A percentile compares a stretch with the other conserved stretches of the same genome.
These are phyloP conservation scores for Ambrosiella cleistominuta DNA, from an alignment of 2,329 filamentous ascomycete species.

Conservation along the genomic window DNA sequence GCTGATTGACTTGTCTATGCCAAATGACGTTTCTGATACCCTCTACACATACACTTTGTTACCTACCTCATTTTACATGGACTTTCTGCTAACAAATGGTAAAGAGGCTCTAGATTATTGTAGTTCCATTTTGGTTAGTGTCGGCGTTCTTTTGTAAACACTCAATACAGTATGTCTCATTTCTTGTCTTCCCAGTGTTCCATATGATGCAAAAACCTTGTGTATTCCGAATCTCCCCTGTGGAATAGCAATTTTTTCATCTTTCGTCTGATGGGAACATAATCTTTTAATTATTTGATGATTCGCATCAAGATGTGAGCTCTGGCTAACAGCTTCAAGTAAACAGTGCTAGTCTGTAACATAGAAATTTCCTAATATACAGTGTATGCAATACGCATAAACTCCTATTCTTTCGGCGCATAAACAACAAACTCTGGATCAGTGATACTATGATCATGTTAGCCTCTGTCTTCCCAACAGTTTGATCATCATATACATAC, in stretches of 20 bases:
- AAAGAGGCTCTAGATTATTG: neutral
- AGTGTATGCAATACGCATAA: slow-evolving; percentile 16
- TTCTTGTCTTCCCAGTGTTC: neutral
- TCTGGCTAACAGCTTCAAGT: neutral
- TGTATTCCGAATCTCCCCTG: slow-evolving; percentile 11
- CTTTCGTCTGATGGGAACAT: slow-evolving; percentile 12
- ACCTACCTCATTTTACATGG: neutral
- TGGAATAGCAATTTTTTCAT: slow-evolving; percentile 13
- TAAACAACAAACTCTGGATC: slow-evolving; percentile 33
- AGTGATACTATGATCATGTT: slow-evolving; percentile 8
- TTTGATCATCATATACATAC: slow-evolving; percentile 26
- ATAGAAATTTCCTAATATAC: neutral
- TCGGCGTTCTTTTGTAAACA: neutral
- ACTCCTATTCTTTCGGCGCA: slow-evolving; percentile 13
- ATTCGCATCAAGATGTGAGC: neutral
- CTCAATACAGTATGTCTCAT: slow-evolving; percentile 7
- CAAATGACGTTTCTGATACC: slow-evolving; percentile 23
- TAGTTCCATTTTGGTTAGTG: neutral
- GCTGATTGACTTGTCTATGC: slow-evolving; percentile 36
- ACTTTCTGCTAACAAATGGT: slow-evolving; percentile 1
- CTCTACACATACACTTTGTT: neutral
- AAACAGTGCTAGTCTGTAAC: neutral
- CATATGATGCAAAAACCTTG: slow-evolving; percentile 12
- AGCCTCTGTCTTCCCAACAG: neutral
- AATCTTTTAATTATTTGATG: neutral